phyloP scores from a whole-genome alignment of 2,329 filamentous ascomycete genomes.

The Xylariales sp. region DNA sequence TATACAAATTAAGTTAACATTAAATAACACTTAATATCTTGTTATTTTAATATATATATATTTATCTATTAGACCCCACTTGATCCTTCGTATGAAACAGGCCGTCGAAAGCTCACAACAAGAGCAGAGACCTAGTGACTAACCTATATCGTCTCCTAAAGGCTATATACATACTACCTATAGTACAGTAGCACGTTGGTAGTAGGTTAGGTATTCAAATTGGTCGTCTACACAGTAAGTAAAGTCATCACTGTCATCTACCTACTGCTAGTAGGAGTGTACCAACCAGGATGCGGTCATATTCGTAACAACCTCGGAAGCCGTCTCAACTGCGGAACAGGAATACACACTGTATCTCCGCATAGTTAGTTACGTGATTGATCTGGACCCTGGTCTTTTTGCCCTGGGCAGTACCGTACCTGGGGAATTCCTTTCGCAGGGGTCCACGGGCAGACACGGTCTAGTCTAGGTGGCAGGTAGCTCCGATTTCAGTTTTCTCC shows the following conservation, averaged over 20 bases:
- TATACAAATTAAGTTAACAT: too few species aligned
- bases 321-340: background rate
- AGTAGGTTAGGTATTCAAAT: background rate
- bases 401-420: too few species aligned
- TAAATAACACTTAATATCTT: too few species aligned
- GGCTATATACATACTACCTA: too few species aligned
- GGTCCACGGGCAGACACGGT: too few species aligned
- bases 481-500: background rate
- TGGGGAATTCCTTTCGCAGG: too few species aligned
- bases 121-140: too few species aligned
- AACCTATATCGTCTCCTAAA: too few species aligned
- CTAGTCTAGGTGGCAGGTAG: too few species aligned
- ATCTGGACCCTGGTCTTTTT: too few species aligned
- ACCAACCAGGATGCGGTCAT: background rate
- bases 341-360: background rate
- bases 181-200: too few species aligned
- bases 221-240: background rate
- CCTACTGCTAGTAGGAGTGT: background rate
- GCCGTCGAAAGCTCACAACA: background rate
- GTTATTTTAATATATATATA: background rate
- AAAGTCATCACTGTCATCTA: background rate
- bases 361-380: background rate
- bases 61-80: background rate
- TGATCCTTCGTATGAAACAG: background rate
- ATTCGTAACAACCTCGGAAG: background rate